phyloP scores from a whole-genome alignment of 2,329 filamentous ascomycete genomes.

The Ceratocystis destructans region DNA sequence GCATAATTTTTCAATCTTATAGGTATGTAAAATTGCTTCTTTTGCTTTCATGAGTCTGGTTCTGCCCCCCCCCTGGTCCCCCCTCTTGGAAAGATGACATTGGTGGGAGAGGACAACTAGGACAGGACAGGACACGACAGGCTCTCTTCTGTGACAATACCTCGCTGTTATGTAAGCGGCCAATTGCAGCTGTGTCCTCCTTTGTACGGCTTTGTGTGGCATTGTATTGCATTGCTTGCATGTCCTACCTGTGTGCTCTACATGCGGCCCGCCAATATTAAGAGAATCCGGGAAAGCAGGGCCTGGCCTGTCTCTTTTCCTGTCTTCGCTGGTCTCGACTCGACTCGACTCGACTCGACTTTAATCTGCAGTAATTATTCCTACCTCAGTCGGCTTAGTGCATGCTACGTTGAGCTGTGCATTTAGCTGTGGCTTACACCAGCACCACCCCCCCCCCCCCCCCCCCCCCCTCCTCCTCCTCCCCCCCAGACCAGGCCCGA shows the following conservation, averaged over 20 bases:
- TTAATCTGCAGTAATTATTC: conserved; percentile 7
- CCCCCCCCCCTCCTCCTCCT: neutral
- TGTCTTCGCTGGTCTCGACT: neutral
- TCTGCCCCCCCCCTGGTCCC: neutral
- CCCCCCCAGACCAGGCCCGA: conserved; percentile 14
- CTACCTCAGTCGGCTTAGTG: conserved; percentile 7
- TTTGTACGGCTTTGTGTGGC: neutral
- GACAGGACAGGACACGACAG: neutral
- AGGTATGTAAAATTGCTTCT: conserved; percentile 1
- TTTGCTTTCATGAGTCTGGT: neutral
- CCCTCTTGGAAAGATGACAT: too few relatives aligned
- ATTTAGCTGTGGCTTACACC: conserved; percentile 13
- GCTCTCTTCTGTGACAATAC: neutral
- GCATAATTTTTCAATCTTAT: neutral
- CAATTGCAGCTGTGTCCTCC: neutral
- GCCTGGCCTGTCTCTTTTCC: neutral
- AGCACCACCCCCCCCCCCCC: neutral
- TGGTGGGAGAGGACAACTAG: neutral
- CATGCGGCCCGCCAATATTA: conserved; percentile 7
- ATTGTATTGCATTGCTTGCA: neutral
- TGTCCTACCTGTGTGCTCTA: neutral
- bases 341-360: conserved; percentile 2
- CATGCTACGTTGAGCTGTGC: conserved; percentile 5
- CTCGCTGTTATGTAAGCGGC: neutral
- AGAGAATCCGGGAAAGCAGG: conserved; percentile 1